A percentile compares a stretch with the other conserved stretches of the same genome.
Conservation (phyloP, 208 protist genomes). For the Crithidia acanthocephali region DNA sequence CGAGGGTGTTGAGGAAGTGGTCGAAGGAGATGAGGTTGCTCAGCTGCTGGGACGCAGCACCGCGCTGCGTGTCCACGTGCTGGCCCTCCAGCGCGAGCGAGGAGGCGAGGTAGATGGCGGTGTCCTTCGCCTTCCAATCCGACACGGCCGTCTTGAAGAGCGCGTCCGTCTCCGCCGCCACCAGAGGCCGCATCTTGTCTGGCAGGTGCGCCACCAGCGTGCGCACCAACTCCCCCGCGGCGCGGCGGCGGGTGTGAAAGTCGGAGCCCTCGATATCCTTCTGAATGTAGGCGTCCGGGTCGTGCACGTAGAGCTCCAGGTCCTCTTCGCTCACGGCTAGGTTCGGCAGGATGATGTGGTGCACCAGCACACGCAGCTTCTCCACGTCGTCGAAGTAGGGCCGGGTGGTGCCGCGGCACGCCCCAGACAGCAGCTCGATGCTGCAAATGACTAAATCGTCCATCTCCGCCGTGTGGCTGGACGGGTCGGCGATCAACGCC, state of each 20-base stretch:
- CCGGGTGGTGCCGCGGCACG: constrained; percentile 78
- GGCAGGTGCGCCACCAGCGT: constrained; percentile 84
- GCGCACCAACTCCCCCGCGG: constrained; percentile 92
- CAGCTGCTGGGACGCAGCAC: constrained; percentile 52
- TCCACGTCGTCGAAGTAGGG: constrained; percentile 74
- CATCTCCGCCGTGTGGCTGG: constrained; percentile 43
- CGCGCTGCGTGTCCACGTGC: constrained; percentile 61
- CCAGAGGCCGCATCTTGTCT: constrained; percentile 51
- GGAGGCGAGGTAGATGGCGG: constrained; percentile 96
- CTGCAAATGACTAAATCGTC: constrained; percentile 89
- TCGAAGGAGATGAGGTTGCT: constrained; percentile 87
- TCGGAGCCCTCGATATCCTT: constrained; percentile 97
- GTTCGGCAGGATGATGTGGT: constrained; percentile 96
- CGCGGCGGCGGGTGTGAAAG: constrained; percentile 92
- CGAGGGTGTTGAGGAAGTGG: constrained; percentile 81
- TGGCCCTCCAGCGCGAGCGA: constrained; percentile 86
- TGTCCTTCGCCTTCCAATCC: constrained; percentile 96
- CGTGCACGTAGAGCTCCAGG: constrained; percentile 92
- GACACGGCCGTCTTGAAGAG: constrained; percentile 60
- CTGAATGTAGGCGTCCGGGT: constrained; percentile 97
- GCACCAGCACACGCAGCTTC: constrained; percentile 84
- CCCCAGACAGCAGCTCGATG: constrained; percentile 91
- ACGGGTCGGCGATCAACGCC: constrained; percentile 75
- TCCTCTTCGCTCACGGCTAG: constrained; percentile 91
- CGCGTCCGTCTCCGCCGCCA: constrained; percentile 48